Conservation (phyloP, 108 stramenopile species). For the Nannochloropsis salina region DNA sequence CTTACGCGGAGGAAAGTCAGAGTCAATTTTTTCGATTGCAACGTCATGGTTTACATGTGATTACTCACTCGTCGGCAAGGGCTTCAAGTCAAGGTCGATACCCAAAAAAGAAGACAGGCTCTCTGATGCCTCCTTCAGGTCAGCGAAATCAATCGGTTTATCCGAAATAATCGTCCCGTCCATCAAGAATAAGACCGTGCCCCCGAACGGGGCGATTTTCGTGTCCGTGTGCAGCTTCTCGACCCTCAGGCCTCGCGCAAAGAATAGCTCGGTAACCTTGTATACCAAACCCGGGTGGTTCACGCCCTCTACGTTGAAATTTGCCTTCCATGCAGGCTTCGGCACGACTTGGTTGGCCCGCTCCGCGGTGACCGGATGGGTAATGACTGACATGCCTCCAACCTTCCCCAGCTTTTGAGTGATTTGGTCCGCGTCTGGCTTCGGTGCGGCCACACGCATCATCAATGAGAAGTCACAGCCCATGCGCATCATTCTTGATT, state of each 20-base stretch:
- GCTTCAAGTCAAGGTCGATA: conserved; percentile 6
- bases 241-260: neutral
- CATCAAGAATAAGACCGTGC: conserved; percentile 7
- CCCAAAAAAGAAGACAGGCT: neutral
- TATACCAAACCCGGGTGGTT: neutral
- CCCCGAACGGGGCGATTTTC: neutral
- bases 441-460: neutral
- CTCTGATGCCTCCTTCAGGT: neutral
- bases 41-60: neutral
- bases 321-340: conserved; percentile 7
- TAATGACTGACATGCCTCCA: conserved; percentile 4
- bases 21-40: too few relatives aligned
- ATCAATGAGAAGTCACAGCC: neutral
- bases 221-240: neutral
- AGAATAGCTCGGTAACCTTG: conserved; percentile 1
- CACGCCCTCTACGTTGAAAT: neutral
- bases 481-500: conserved; percentile 13
- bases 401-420: neutral
- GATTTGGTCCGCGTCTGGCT: neutral
- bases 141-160: neutral
- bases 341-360: neutral
- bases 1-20: too few relatives aligned
- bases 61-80: neutral
- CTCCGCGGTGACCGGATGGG: neutral
- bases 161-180: conserved; percentile 13